Base-by-base conservation (phyloP, 2,329 filamentous ascomycete species). In the Fusarium ramigenum region DNA sequence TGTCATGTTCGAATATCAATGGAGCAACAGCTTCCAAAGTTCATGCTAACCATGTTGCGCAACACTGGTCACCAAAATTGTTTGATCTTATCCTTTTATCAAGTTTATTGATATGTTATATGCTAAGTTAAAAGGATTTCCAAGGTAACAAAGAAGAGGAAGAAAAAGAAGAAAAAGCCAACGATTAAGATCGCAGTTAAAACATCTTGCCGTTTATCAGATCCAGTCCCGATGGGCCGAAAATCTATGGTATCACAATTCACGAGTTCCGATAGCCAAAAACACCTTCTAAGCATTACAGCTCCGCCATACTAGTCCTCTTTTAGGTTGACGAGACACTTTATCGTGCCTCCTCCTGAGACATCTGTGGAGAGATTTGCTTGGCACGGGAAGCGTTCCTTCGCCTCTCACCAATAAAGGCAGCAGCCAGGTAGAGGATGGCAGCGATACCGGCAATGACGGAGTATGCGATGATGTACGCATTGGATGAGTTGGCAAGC, bases 391-490 rank as follows among this genome's bases (percentile, higher is more conserved):
- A 34, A 36, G 50, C 61, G 49, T 61, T 76, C 34, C 68, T 72
- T 34, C 66, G 69, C 46, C 63, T 63, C 36, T 60, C 54, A 23
- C 72, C 71, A 28, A 73, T 32, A 43, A 75, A 43, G 28, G 74
- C 69, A 28, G 81, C 77, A 3, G 71, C 78, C 15, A 83, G 57
- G 75, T 91, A 92, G 7, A 82, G 66, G 9, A 84, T 44, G 44
- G 82, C 84, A 28, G 89, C 76, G 15, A 91, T 74, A 14, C 81
- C 88, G 0, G 89, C 84, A 32, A 91, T 80, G 9, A 91, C 86
- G 0, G 85, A 80, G 79, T 92, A 92, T 0, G 86, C 87, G 53
- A 89, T 84, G 59, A 87, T 79, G 49, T 86, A 85, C 16, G 79
- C 76, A 6, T 69, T 79, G 2, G 80, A 72, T 2, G 85, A 84